These are phyloP conservation scores for Xerophyta viscosa DNA, from an alignment of 106 monocot genomes.

Conservation along the genomic window DNA sequence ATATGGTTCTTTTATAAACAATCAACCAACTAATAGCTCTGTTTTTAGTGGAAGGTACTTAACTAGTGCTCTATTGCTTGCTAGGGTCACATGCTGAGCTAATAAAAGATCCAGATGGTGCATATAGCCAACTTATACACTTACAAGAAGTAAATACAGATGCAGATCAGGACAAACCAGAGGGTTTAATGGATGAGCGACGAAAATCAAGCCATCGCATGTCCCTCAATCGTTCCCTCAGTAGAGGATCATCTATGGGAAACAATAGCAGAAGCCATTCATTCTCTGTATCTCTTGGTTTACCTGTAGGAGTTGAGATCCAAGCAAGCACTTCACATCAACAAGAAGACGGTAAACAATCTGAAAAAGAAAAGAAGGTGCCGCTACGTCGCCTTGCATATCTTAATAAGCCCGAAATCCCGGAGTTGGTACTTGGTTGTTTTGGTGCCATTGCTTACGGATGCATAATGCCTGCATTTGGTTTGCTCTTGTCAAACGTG, in stretches of 20 bases:
- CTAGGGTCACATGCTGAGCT: constrained; percentile 37
- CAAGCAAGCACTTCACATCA: constrained; percentile 12
- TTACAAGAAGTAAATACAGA: constrained; percentile 22
- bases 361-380: constrained; percentile 9
- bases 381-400: constrained; percentile 36
- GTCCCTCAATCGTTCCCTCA: too few relatives aligned
- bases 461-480: constrained; percentile 30
- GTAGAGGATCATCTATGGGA: constrained; percentile 25
- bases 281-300: constrained; percentile 18
- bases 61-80: neutral
- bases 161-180: constrained; percentile 3
- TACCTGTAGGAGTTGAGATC: constrained; percentile 24
- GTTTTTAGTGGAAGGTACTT: too few relatives aligned
- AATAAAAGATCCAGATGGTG: constrained; percentile 20
- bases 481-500: constrained; percentile 31
- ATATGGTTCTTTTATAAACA: too few relatives aligned
- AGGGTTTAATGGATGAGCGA: neutral
- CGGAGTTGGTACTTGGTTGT: constrained; percentile 33
- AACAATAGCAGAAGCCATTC: constrained; percentile 26
- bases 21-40: too few relatives aligned
- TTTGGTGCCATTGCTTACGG: constrained; percentile 34
- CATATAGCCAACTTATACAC: constrained; percentile 31
- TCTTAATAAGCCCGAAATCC: constrained; percentile 58
- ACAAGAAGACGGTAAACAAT: neutral
- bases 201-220: constrained; percentile 13